Percentiles rank a stretch among this genome's conserved stretches.
phyloP scores from a whole-genome alignment of 768 basidiomycete genomes.

The Pleurotus platypus region DNA sequence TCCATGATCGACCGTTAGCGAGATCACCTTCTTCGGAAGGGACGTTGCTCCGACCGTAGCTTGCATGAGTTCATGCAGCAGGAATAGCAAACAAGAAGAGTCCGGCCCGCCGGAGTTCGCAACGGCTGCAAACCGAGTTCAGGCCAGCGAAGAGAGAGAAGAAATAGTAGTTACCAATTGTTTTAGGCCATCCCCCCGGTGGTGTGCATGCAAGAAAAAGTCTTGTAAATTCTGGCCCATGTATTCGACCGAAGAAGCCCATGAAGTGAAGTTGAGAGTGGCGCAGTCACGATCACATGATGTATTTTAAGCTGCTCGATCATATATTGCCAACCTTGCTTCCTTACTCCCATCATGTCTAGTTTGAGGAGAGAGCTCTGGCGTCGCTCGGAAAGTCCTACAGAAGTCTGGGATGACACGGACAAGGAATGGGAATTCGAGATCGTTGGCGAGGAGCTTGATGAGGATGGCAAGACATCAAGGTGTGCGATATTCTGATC shows the following conservation, averaged over 20 bases:
- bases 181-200: slow-evolving; percentile 43
- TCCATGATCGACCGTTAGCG: slow-evolving; percentile 68
- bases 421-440: slow-evolving; percentile 28
- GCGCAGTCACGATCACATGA: not conserved
- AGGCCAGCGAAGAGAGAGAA: not conserved
- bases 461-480: slow-evolving; percentile 20
- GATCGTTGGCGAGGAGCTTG: slow-evolving; percentile 39
- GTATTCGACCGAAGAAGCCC: too few species aligned
- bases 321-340: not conserved
- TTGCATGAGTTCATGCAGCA: slow-evolving; percentile 47
- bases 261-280: too few species aligned
- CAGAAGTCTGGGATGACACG: slow-evolving; percentile 12
- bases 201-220: slow-evolving; percentile 45
- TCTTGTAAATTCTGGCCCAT: slow-evolving; percentile 39
- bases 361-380: slow-evolving; percentile 2
- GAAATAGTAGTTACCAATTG: slow-evolving; percentile 35
- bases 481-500: slow-evolving; percentile 16
- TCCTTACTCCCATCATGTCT: not conserved
- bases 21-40: slow-evolving; percentile 34
- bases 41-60: slow-evolving; percentile 11
- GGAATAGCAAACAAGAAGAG: slow-evolving; percentile 74
- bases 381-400: slow-evolving; percentile 2
- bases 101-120: slow-evolving; percentile 84
- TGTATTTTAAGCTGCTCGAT: not conserved
- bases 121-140: slow-evolving; percentile 41